Conservation (phyloP, 2,329 filamentous ascomycete species). For the Pseudogymnoascus sp. region DNA sequence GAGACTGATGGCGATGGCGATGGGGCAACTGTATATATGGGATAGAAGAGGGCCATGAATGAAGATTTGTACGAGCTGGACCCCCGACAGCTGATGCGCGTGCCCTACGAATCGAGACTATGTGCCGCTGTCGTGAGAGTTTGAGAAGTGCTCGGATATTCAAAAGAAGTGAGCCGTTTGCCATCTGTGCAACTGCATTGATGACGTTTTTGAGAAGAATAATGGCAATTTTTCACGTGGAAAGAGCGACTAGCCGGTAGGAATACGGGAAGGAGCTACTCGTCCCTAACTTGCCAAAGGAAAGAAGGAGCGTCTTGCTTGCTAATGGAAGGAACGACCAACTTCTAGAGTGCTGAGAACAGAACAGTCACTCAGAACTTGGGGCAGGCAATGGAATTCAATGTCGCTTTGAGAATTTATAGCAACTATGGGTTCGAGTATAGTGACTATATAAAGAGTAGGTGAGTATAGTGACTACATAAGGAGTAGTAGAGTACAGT, state of each 20-base stretch:
- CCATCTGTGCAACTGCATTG: background rate
- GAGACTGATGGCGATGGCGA: background rate
- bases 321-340: background rate
- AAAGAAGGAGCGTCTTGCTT: background rate
- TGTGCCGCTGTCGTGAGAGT: background rate
- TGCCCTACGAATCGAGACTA: background rate
- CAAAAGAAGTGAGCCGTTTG: background rate
- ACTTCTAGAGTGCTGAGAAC: background rate
- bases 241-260: background rate
- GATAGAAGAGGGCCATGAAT: conserved; percentile 5
- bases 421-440: background rate
- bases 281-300: background rate
- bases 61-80: conserved; percentile 4
- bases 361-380: background rate
- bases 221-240: background rate
- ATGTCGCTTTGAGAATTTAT: background rate
- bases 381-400: background rate
- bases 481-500: no score
- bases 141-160: background rate
- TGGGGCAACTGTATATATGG: background rate
- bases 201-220: background rate
- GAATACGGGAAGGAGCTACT: background rate
- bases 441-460: no score
- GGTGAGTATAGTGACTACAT: no score
- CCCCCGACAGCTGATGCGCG: background rate